Conservation (phyloP, 768 basidiomycete genomes). For the Xerocomus spinulosus region DNA sequence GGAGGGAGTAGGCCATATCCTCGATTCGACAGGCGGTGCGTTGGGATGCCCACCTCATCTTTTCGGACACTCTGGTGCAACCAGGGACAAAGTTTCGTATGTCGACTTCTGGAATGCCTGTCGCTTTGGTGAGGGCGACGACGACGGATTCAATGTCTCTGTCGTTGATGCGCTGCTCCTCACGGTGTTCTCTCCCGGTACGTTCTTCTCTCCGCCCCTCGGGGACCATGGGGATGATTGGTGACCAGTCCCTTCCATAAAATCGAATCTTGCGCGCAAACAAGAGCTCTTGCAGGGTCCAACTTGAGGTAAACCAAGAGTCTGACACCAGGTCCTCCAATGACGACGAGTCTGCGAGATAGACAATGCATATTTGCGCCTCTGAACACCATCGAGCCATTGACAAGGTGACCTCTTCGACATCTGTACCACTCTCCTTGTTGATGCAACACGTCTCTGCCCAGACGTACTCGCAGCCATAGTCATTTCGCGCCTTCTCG, state of each 20-base stretch:
- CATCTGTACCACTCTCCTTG: slow-evolving; percentile 23
- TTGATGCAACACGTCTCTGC: slow-evolving; percentile 27
- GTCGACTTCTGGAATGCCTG: slow-evolving; percentile 20
- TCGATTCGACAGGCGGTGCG: slow-evolving; percentile 21
- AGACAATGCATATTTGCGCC: slow-evolving; percentile 21
- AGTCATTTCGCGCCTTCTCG: slow-evolving; percentile 23
- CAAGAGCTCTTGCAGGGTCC: slow-evolving; percentile 24
- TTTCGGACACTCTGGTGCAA: slow-evolving; percentile 19
- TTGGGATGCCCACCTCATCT: slow-evolving; percentile 24
- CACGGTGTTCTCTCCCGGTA: not conserved
- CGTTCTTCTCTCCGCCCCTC: slow-evolving; percentile 21
- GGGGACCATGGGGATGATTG: slow-evolving; percentile 10
- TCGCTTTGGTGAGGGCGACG: slow-evolving; percentile 13
- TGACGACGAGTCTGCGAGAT: slow-evolving; percentile 18
- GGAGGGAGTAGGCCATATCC: slow-evolving; percentile 23
- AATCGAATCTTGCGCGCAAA: slow-evolving; percentile 22
- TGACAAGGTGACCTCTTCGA: slow-evolving; percentile 27
- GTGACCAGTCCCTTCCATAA: slow-evolving; percentile 22
- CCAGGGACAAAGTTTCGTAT: slow-evolving; percentile 18
- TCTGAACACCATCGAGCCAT: slow-evolving; percentile 23
- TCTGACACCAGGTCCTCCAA: slow-evolving; percentile 22
- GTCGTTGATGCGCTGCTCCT: slow-evolving; percentile 21
- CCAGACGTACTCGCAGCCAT: slow-evolving; percentile 27
- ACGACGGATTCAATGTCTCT: slow-evolving; percentile 18
- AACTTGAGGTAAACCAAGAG: slow-evolving; percentile 22